phyloP scores from a whole-genome alignment of 2,329 filamentous ascomycete genomes.

The Clarireedia sp. region DNA sequence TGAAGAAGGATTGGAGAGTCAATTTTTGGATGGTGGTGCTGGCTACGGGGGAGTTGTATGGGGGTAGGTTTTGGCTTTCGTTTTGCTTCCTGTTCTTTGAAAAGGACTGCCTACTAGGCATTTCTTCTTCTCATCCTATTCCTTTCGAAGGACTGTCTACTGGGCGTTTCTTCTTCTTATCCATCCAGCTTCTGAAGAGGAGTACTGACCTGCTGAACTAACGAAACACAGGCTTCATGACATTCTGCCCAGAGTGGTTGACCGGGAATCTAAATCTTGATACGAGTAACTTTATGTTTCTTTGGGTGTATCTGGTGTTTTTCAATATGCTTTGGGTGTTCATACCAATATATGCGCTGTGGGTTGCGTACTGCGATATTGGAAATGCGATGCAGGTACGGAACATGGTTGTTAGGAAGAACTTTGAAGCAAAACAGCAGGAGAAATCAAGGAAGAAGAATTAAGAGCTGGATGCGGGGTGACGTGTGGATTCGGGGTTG shows the following conservation, averaged over 20 bases:
- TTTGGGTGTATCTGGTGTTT: conserved; percentile 59
- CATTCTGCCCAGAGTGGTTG: conserved; percentile 63
- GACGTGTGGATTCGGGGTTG: neutral
- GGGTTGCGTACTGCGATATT: conserved; percentile 47
- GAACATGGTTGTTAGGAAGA: conserved; percentile 18
- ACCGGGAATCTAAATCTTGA: conserved; percentile 54
- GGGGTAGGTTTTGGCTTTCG: conserved; percentile 36
- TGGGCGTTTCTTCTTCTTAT: neutral
- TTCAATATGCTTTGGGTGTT: conserved; percentile 64
- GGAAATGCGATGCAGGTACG: conserved; percentile 43
- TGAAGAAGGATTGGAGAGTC: conserved; percentile 44
- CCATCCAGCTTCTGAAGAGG: neutral
- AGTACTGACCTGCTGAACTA: neutral
- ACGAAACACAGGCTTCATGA: conserved; percentile 52
- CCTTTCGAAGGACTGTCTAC: neutral
- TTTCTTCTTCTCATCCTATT: neutral
- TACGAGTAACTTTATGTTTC: conserved; percentile 54
- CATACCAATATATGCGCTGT: conserved; percentile 52
- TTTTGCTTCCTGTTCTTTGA: no score
- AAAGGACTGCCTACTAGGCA: neutral
- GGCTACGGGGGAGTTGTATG: conserved; percentile 59
- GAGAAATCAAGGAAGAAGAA: conserved; percentile 18
- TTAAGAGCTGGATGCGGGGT: neutral
- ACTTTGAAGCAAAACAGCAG: conserved; percentile 17
- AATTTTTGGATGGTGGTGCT: conserved; percentile 57